Conservation (phyloP, 1,284 basidiomycete genomes). For the Cutaneotrichosporon daszewskae region DNA sequence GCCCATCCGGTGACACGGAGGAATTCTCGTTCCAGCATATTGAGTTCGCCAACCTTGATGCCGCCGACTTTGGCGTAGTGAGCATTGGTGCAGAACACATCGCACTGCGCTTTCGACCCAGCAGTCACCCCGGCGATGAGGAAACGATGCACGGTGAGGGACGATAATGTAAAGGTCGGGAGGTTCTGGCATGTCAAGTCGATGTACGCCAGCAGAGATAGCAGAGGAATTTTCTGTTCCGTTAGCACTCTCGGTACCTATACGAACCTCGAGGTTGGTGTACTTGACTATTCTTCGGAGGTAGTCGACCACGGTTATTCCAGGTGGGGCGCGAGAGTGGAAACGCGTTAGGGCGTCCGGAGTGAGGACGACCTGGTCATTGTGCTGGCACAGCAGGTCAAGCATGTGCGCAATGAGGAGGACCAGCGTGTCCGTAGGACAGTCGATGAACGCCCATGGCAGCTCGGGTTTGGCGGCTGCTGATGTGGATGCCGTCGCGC, state of each 20-base stretch:
- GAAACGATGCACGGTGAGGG: conserved; percentile 91
- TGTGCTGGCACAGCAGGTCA: conserved; percentile 81
- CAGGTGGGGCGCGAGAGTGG: conserved; percentile 81
- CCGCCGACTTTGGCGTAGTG: conserved; percentile 92
- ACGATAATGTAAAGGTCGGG: conserved; percentile 82
- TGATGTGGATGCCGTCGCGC: neutral
- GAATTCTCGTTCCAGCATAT: conserved; percentile 87
- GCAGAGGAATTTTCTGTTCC: conserved; percentile 75
- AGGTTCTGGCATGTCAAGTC: conserved; percentile 84
- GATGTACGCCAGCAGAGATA: conserved; percentile 87
- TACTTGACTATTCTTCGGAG: conserved; percentile 83
- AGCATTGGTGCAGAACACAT: conserved; percentile 85
- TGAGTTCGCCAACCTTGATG: conserved; percentile 80
- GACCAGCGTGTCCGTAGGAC: conserved; percentile 71
- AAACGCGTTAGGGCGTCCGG: conserved; percentile 68
- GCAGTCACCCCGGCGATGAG: conserved; percentile 82
- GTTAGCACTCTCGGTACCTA: neutral
- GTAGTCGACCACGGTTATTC: conserved; percentile 80
- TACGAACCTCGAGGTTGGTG: conserved; percentile 79
- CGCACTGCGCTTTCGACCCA: conserved; percentile 83
- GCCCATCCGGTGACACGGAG: conserved; percentile 84
- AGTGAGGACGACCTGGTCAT: conserved; percentile 67
- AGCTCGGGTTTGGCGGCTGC: conserved; percentile 21
- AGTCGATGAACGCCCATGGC: conserved; percentile 54
- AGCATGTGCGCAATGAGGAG: conserved; percentile 92